Evolutionary conservation across 2,329 filamentous ascomycete species (phyloP).

Genomic region (Acrocalymma vagum): DNA sequence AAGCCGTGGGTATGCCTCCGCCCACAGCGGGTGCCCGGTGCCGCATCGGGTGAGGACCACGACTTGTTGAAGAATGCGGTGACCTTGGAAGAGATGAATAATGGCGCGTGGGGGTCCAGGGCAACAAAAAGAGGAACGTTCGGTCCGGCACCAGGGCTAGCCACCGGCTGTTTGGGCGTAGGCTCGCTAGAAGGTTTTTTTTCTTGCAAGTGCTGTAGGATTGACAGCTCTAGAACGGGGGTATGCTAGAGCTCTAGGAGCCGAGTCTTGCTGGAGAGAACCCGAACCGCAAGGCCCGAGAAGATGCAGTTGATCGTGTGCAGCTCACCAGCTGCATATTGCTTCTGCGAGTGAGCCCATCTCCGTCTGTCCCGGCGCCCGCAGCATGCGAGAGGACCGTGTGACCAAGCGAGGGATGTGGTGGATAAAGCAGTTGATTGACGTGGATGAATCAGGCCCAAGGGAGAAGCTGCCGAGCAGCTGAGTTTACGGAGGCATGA

Average conservation of each 20-base stretch:
- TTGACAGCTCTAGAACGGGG: background rate
- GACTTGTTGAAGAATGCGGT: slow-evolving; percentile 1
- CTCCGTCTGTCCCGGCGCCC: slow-evolving; percentile 6
- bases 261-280: too few species aligned
- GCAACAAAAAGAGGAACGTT: slow-evolving; percentile 13
- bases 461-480: background rate
- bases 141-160: slow-evolving; percentile 18
- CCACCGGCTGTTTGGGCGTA: slow-evolving; percentile 3
- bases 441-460: slow-evolving; percentile 1
- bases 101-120: slow-evolving; percentile 47
- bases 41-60: background rate
- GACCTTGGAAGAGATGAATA: slow-evolving; percentile 27
- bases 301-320: slow-evolving; percentile 20
- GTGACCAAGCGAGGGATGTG: slow-evolving; percentile 2
- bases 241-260: slow-evolving; percentile 3
- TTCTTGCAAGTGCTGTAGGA: slow-evolving; percentile 1
- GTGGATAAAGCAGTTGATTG: too few species aligned
- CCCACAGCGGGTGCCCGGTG: too few species aligned
- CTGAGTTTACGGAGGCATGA: too few species aligned
- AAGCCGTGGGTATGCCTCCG: too few species aligned
- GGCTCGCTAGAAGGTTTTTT: slow-evolving; percentile 13
- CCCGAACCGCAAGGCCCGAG: too few species aligned
- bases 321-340: slow-evolving; percentile 18
- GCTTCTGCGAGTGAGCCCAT: slow-evolving; percentile 8
- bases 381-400: too few species aligned